Percentiles rank a stretch among this genome's conserved stretches.
These are phyloP conservation scores for Amanita molliuscula DNA, from an alignment of 768 basidiomycete species.

Conservation along the genomic window DNA sequence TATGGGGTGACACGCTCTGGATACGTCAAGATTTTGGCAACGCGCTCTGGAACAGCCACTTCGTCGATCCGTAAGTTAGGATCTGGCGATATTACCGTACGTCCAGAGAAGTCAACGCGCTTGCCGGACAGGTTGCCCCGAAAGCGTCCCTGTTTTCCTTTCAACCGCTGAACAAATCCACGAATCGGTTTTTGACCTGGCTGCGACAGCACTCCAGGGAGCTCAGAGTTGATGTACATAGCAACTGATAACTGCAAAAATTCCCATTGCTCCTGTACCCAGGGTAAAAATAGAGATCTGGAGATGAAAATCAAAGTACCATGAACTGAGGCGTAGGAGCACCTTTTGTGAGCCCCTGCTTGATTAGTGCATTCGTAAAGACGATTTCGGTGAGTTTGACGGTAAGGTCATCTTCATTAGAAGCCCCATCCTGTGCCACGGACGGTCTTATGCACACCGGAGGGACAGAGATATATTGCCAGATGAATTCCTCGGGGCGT, in stretches of 20 bases:
- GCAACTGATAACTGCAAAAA: slow-evolving; percentile 91
- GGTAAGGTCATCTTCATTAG: slow-evolving; percentile 96
- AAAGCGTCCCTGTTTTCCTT: slow-evolving; percentile 98
- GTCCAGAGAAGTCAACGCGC: slow-evolving; percentile 96
- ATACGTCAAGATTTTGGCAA: slow-evolving; percentile 91
- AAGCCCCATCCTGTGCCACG: slow-evolving; percentile 94
- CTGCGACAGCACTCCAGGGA: slow-evolving; percentile 85
- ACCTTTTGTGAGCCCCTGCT: slow-evolving; percentile 82
- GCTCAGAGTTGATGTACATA: slow-evolving; percentile 96
- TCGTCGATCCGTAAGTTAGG: slow-evolving; percentile 99
- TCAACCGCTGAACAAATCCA: slow-evolving; percentile 94
- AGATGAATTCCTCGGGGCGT: slow-evolving; percentile 93
- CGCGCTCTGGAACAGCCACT: slow-evolving; percentile 93
- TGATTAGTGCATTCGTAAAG: slow-evolving; percentile 87
- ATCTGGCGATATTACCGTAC: slow-evolving; percentile 98
- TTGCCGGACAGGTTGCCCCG: slow-evolving; percentile 97
- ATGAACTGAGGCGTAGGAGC: slow-evolving; percentile 83
- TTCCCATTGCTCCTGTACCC: slow-evolving; percentile 89
- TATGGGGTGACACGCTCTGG: slow-evolving; percentile 91
- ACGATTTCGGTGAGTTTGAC: slow-evolving; percentile 97
- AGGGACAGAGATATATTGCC: slow-evolving; percentile 98
- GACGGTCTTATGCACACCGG: slow-evolving; percentile 97
- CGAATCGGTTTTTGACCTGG: slow-evolving; percentile 90
- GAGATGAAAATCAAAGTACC: slow-evolving; percentile 29
- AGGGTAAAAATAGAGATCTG: background rate